Evolutionary conservation across 2,329 filamentous ascomycete genomes (phyloP).

Genomic region (Coniochaeta prunicola): DNA sequence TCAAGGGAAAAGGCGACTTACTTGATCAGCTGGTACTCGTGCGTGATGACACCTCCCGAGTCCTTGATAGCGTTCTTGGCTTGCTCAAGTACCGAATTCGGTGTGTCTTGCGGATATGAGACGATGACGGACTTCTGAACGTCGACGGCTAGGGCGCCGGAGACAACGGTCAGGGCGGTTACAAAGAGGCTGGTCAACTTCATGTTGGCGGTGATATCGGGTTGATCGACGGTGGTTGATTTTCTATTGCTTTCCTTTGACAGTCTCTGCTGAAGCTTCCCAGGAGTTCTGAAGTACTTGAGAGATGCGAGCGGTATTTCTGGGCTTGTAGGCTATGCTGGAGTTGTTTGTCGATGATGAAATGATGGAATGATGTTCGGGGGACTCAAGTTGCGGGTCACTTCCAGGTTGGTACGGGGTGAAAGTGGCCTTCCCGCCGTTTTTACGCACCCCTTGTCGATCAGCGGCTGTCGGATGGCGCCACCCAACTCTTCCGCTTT

Average conservation of each 20-base stretch:
- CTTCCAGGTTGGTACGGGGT: neutral
- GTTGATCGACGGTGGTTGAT: neutral
- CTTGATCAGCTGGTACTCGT: constrained; percentile 65
- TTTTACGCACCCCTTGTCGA: neutral
- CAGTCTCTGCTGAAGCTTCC: no score
- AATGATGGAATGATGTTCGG: neutral
- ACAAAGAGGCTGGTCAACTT: constrained; percentile 49
- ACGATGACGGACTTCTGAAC: constrained; percentile 69
- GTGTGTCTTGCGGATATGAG: constrained; percentile 64
- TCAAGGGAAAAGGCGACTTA: constrained; percentile 31
- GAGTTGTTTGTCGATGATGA: neutral
- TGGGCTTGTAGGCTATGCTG: neutral
- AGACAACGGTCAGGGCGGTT: constrained; percentile 48
- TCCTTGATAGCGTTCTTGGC: constrained; percentile 65
- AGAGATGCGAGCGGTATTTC: no score
- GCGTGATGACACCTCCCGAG: constrained; percentile 70
- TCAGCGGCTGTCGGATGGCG: neutral
- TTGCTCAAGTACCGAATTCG: constrained; percentile 58
- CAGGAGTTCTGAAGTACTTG: no score
- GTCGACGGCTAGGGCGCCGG: constrained; percentile 56
- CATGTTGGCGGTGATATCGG: constrained; percentile 38
- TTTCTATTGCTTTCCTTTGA: neutral
- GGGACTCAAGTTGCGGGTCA: neutral
- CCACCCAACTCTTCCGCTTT: neutral
- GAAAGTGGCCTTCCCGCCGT: neutral